These are phyloP conservation scores for Neofusicoccum kwambonambiense DNA, from an alignment of 2,329 filamentous ascomycete genomes.

Conservation along the genomic window DNA sequence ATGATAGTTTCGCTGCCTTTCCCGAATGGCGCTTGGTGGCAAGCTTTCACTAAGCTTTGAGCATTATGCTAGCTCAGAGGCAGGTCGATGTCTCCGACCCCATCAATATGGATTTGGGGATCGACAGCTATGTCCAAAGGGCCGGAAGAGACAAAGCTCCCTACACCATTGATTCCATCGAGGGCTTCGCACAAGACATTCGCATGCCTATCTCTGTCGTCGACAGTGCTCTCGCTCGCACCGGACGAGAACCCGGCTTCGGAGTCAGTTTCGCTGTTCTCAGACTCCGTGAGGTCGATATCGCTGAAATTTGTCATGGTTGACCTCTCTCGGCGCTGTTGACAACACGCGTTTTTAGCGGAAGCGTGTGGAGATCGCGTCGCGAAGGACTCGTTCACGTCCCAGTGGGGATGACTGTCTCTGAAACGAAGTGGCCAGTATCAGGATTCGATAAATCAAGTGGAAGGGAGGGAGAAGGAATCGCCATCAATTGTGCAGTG, in stretches of 20 bases:
- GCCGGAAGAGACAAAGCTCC: neutral
- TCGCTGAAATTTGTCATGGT: too few relatives aligned
- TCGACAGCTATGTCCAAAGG: neutral
- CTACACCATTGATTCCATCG: neutral
- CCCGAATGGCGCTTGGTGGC: conserved; percentile 30
- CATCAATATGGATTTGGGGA: neutral
- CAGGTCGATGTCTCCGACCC: neutral
- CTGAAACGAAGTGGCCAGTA: too few relatives aligned
- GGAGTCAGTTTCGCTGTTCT: neutral
- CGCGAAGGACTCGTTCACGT: too few relatives aligned
- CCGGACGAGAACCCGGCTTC: neutral
- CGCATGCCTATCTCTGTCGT: neutral
- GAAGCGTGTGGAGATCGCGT: too few relatives aligned
- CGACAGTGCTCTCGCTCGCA: neutral
- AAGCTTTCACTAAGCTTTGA: conserved; percentile 19
- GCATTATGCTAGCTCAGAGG: conserved; percentile 16
- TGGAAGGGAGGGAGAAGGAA: too few relatives aligned
- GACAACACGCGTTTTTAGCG: too few relatives aligned
- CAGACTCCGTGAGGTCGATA: too few relatives aligned
- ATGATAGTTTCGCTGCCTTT: conserved; percentile 31
- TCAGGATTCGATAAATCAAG: too few relatives aligned
- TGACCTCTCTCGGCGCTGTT: too few relatives aligned
- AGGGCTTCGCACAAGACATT: neutral
- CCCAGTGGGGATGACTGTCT: too few relatives aligned
- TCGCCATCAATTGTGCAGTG: too few relatives aligned